Evolutionary conservation across 495 filamentous ascomycete genomes (phyloP), one percentile per base, ranked within the genome.

Genomic region (Amphirosellinia nigrospora): DNA sequence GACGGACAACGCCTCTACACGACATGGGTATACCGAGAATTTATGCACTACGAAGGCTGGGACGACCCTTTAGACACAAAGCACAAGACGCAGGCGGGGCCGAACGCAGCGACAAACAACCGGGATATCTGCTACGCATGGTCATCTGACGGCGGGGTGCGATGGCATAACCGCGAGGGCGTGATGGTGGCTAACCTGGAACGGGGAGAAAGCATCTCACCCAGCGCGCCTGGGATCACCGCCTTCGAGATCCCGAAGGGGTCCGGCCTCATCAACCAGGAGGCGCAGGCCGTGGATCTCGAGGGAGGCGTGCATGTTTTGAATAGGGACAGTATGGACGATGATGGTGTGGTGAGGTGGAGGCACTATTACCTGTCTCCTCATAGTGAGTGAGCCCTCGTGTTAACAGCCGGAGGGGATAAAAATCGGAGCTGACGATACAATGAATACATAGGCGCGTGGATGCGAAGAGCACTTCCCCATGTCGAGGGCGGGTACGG

Each of bases 11-110:
- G 71, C 7, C 76, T 86, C 21, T 78, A 84, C 69, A 75, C 78
- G 30, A 85, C 82, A 3, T 85, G 83, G 84, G 83, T 84, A 10
- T 86, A 83, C 73, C 76, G 84, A 0, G 84, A 70, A 5, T 82
- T 83, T 63, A 79, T 84, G 39, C 48, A 65, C 39, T 84, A 84
- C 74, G 68, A 72, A 0, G 82, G 82, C 1, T 84, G 82, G 80
- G 79, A 84, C 69, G 80, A 84, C 66, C 79, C 73, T 13, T 41
- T 26, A 0, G 81, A 84, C 55, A 78, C 72, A 11, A 75, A 84
- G 68, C 82, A 84, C 73, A 84, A 84, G 73, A 74, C 73, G 69
- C 82, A 84, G 70, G 74, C 75, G 13, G 82, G 81, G 9, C 82
- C 82, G 6, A 84, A 84, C 68, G 78, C 79, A 6, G 77, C 78